A percentile compares a stretch with the other conserved stretches of the same genome.
Evolutionary conservation across 2,329 filamentous ascomycete genomes (phyloP).

Genomic region (Penicillium sp.): DNA sequence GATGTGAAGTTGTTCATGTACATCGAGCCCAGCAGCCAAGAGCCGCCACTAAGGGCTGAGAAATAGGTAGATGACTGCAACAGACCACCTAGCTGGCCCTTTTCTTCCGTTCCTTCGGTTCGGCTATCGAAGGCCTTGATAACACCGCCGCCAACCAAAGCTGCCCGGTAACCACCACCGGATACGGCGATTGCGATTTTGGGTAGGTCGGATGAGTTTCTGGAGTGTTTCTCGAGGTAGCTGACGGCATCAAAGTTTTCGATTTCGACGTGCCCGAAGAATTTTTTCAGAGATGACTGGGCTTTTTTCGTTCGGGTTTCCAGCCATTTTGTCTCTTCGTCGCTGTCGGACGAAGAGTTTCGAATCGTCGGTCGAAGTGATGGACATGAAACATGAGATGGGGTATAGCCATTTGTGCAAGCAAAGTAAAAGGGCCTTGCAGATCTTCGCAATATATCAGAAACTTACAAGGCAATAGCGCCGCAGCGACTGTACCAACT

Average conservation of each 20-base stretch:
- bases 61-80: slow-evolving; percentile 80
- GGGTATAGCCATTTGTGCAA: too few species aligned
- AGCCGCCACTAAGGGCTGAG: slow-evolving; percentile 77
- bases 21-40: slow-evolving; percentile 82
- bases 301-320: too few species aligned
- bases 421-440: too few species aligned
- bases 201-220: slow-evolving; percentile 15
- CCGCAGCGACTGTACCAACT: too few species aligned
- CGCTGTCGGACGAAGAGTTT: too few species aligned
- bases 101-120: slow-evolving; percentile 61
- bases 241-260: slow-evolving; percentile 63
- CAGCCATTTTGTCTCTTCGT: too few species aligned
- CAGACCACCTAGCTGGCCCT: slow-evolving; percentile 60
- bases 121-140: slow-evolving; percentile 77
- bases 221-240: slow-evolving; percentile 65
- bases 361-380: too few species aligned
- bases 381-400: too few species aligned
- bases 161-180: slow-evolving; percentile 80
- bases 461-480: too few species aligned
- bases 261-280: neutral
- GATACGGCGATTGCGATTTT: slow-evolving; percentile 49
- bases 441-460: too few species aligned
- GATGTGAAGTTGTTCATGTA: slow-evolving; percentile 77
- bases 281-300: neutral
- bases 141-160: slow-evolving; percentile 79